Evolutionary conservation across 306 rosid species (phyloP).

Genomic region (Gillenia trifoliata): DNA sequence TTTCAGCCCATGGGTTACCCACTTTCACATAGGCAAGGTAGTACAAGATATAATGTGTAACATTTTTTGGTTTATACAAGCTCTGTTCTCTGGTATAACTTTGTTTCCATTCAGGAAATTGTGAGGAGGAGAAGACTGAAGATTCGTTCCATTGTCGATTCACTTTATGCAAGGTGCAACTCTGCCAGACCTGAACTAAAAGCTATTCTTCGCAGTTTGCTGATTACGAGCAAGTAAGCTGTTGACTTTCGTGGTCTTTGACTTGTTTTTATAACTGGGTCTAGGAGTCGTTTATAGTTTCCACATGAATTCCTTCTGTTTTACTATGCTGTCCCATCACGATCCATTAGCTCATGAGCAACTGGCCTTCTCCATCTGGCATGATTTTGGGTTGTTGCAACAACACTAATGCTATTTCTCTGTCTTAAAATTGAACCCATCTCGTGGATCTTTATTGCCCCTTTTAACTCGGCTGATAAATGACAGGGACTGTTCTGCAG

Average conservation of each 20-base stretch:
- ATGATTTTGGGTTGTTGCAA: background rate
- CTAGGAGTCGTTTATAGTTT: background rate
- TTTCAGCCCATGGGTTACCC: constrained; percentile 85
- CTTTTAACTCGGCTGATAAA: constrained; percentile 35
- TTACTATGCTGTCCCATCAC: background rate
- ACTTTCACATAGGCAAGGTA: constrained; percentile 71
- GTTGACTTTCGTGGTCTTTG: constrained; percentile 11
- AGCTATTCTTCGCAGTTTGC: constrained; percentile 38
- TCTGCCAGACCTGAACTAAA: constrained; percentile 31
- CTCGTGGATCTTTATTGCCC: constrained; percentile 23
- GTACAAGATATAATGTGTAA: constrained; percentile 1
- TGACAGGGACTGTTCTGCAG: constrained; percentile 55
- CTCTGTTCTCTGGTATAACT: constrained; percentile 5
- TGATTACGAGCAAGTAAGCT: constrained; percentile 67
- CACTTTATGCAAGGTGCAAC: constrained; percentile 43
- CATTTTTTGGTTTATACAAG: background rate
- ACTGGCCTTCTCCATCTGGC: background rate
- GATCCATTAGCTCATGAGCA: background rate
- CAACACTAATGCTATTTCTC: background rate
- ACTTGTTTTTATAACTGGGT: background rate
- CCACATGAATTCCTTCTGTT: background rate
- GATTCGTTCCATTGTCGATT: constrained; percentile 51
- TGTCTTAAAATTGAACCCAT: constrained; percentile 1
- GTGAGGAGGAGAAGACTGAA: constrained; percentile 47
- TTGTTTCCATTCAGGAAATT: constrained; percentile 39